Evolutionary conservation across 2,329 filamentous ascomycete species (phyloP).

Genomic region (Venturia carpophila): DNA sequence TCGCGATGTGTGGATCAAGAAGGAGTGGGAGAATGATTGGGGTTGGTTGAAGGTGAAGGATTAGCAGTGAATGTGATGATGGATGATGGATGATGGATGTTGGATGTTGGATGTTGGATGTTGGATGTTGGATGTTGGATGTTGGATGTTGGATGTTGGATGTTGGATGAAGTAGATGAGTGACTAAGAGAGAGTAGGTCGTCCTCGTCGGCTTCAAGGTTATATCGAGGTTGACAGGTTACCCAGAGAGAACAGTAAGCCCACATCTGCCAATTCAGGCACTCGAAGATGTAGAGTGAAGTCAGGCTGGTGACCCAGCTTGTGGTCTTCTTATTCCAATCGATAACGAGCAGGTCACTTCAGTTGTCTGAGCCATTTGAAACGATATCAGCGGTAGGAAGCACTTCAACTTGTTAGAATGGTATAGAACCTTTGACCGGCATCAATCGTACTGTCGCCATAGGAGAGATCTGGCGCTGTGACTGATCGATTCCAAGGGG

Average conservation of each 20-base stretch:
- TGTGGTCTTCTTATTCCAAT: neutral
- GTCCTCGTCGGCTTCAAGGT: neutral
- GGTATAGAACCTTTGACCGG: no score
- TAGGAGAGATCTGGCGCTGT: no score
- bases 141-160: no score
- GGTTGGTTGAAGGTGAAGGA: neutral
- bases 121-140: no score
- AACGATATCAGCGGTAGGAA: no score
- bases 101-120: no score
- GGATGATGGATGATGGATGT: no score
- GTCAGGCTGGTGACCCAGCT: neutral
- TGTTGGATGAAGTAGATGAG: neutral
- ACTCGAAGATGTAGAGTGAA: neutral
- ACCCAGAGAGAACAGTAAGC: neutral
- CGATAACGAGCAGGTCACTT: neutral
- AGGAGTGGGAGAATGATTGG: neutral
- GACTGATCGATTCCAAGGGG: no score
- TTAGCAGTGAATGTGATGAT: neutral
- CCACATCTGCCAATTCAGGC: neutral
- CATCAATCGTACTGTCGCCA: no score
- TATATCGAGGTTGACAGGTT: constrained; percentile 1
- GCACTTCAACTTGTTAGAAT: no score
- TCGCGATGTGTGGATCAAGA: neutral
- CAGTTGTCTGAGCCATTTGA: no score
- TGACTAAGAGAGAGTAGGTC: neutral